Evolutionary conservation across 768 basidiomycete species (phyloP).

Genomic region (Bullera alba): DNA sequence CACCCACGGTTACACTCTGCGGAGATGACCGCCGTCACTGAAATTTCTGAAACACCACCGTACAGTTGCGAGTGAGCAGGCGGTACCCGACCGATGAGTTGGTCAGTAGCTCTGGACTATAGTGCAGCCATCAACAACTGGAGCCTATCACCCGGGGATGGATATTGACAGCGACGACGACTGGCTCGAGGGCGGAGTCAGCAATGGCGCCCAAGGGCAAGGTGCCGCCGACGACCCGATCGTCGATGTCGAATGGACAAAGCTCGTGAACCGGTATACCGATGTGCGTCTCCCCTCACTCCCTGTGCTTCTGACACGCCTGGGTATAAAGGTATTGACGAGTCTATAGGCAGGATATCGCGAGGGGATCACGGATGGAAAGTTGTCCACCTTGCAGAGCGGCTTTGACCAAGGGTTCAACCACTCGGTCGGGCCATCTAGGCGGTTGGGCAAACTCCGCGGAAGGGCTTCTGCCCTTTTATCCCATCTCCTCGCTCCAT

Average conservation of each 20-base stretch:
- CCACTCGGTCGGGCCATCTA: constrained; percentile 56
- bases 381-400: constrained; percentile 74
- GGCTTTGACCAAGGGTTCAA: constrained; percentile 87
- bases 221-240: constrained; percentile 10
- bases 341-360: constrained; percentile 75
- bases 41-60: background rate
- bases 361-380: constrained; percentile 91
- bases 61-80: no score
- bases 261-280: constrained; percentile 10
- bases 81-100: no score
- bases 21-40: no score
- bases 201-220: background rate
- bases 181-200: background rate
- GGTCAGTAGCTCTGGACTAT: no score
- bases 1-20: background rate
- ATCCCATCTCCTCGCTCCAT: constrained; percentile 36
- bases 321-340: background rate
- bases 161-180: no score
- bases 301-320: background rate
- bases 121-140: no score
- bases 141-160: no score
- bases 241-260: constrained; percentile 27
- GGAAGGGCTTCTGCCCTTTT: constrained; percentile 63
- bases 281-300: background rate
- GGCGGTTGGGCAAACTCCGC: constrained; percentile 68